Percentiles rank a stretch among this genome's conserved stretches.
Evolutionary conservation across 2,329 filamentous ascomycete genomes (phyloP).

Genomic region (Fusarium ramigenum): DNA sequence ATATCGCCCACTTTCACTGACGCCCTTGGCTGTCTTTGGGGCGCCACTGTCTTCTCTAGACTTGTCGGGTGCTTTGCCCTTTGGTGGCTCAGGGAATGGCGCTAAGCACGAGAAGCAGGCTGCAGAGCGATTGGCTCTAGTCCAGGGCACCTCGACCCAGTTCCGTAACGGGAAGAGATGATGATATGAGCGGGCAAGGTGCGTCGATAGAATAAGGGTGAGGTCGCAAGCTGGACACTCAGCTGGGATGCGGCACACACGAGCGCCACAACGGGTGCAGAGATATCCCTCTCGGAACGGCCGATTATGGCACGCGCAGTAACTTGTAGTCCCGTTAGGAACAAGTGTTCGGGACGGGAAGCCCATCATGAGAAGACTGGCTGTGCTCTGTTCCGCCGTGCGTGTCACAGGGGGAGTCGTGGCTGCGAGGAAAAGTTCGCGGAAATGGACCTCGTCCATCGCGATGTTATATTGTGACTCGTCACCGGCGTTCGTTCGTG

Average conservation of each 20-base stretch:
- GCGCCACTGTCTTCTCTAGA: conserved; percentile 33
- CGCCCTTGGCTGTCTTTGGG: conserved; percentile 61
- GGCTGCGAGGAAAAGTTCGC: conserved; percentile 85
- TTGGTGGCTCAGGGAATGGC: conserved; percentile 68
- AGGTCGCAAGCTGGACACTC: conserved; percentile 92
- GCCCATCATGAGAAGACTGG: conserved; percentile 92
- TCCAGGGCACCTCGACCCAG: conserved; percentile 91
- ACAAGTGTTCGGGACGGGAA: conserved; percentile 90
- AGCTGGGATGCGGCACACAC: conserved; percentile 88
- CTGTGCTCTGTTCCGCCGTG: conserved; percentile 65
- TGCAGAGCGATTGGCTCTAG: conserved; percentile 67
- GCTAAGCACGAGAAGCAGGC: conserved; percentile 83
- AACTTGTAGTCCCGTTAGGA: conserved; percentile 69
- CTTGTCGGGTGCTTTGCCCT: conserved; percentile 31
- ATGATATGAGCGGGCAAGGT: conserved; percentile 91
- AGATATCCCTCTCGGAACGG: conserved; percentile 86
- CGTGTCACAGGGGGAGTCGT: conserved; percentile 91
- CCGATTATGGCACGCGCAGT: conserved; percentile 91
- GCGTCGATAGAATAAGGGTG: conserved; percentile 92
- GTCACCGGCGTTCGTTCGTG: conserved; percentile 86
- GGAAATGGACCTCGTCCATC: conserved; percentile 79
- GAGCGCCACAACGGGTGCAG: conserved; percentile 87
- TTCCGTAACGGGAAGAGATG: conserved; percentile 90
- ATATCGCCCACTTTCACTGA: conserved; percentile 88
- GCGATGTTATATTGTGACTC: conserved; percentile 82